These are phyloP conservation scores for Trichoderma semiorbis DNA, from an alignment of 2,329 filamentous ascomycete species.

Conservation along the genomic window DNA sequence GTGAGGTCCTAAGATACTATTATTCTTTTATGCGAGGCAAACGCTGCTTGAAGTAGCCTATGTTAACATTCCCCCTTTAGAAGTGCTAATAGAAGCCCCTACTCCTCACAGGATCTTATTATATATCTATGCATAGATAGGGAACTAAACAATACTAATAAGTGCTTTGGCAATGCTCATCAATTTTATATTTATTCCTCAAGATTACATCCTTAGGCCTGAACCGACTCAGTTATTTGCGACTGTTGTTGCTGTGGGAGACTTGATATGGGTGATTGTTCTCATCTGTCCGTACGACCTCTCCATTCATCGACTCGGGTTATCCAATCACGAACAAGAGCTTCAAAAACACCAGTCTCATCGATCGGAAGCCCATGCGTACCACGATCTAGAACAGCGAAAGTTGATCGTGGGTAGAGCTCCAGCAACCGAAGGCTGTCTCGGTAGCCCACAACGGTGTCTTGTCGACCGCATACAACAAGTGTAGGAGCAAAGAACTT, in stretches of 20 bases:
- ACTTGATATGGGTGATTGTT: no score
- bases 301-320: conserved; percentile 17
- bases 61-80: no score
- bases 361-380: conserved; percentile 19
- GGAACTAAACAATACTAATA: no score
- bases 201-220: not conserved
- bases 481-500: conserved; percentile 18
- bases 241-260: no score
- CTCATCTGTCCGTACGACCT: not conserved
- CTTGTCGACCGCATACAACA: conserved; percentile 18
- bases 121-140: no score
- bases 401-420: conserved; percentile 18
- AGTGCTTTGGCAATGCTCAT: no score
- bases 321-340: conserved; percentile 20
- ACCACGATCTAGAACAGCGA: conserved; percentile 17
- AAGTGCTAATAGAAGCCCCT: no score
- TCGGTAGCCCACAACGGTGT: conserved; percentile 17
- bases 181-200: no score
- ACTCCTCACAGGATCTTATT: no score
- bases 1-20: no score
- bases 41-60: accelerated
- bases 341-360: conserved; percentile 17
- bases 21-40: no score
- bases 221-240: not conserved
- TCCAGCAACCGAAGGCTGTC: conserved; percentile 18